Evolutionary conservation across 257 asterid species (phyloP), one percentile per base, ranked within the genome.

Genomic region (Echium plantagineum): DNA sequence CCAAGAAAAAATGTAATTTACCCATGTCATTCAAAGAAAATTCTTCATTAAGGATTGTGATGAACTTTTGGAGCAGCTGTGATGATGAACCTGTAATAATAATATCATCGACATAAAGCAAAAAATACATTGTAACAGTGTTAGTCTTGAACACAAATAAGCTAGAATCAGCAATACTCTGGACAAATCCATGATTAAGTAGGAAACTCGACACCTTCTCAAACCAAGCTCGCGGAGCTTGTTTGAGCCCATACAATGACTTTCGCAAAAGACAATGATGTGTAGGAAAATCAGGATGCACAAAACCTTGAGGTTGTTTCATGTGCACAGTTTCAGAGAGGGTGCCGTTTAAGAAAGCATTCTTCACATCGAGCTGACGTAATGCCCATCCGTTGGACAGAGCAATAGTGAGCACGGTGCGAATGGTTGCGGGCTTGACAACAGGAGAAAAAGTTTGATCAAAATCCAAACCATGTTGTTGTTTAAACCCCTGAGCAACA

Each of bases 221-320:
- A 53, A 16, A 24, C 63, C 22, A 59, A 1, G 63, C 63, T n/a
- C 63, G 21, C 0, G 63, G n/a, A 38, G 63, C 63, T 9, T 59
- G 47, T 30, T 59, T 59, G 2, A 59, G 21, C 4, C 63, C 63
- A 7, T 53, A 53, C 0, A 17, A n/a, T 2, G 5, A 17, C 0
- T 53, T 4, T 2, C n/a, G 21, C 2, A 53, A 15, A 5, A 16
- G 2, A 13, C 42, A 59, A 22, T 48, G 30, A 18, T n/a, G 15
- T 1, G 2, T 5, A 5, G 63, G 48, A 28, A 7, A 5, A 31
- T 12, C 20, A 1, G 48, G 18, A 32, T 59, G n/a, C 5, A 4
- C 7, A 18, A 22, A 59, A 16, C 63, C 38, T 4, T 1, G 1
- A 3, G 63, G 18, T 38, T 59, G 26, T 5, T 10, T 10, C 63